Percentiles rank a stretch among this genome's conserved stretches.
Conservation (phyloP, 2,329 filamentous ascomycete genomes). For the Tolypocladium paradoxum region DNA sequence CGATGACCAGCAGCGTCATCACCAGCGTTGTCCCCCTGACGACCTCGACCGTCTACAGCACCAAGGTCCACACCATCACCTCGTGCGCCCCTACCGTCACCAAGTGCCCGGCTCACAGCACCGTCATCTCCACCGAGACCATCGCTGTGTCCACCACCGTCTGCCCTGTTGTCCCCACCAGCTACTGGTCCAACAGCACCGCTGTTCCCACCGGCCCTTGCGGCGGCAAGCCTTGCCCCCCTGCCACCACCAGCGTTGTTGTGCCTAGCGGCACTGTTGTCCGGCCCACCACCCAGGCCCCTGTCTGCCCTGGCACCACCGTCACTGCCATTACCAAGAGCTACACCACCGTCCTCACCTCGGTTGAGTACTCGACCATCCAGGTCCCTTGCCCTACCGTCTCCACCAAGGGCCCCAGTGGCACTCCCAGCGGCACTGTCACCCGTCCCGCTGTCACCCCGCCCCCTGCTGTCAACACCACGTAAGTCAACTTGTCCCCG, state of each 20-base stretch:
- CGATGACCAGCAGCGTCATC: slow-evolving; percentile 24
- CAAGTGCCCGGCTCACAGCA: slow-evolving; percentile 44
- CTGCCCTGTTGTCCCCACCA: slow-evolving; percentile 12
- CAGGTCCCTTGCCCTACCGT: slow-evolving; percentile 30
- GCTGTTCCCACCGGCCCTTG: slow-evolving; percentile 7
- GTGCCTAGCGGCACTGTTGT: slow-evolving; percentile 6
- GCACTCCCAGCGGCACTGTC: slow-evolving; percentile 15
- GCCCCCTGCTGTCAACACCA: slow-evolving; percentile 22
- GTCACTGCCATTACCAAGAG: slow-evolving; percentile 44
- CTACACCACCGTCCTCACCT: slow-evolving; percentile 44
- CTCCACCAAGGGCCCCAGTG: slow-evolving; percentile 9
- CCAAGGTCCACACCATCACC: slow-evolving; percentile 51
- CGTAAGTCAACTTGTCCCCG: slow-evolving; percentile 6
- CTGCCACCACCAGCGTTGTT: slow-evolving; percentile 5
- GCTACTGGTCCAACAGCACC: slow-evolving; percentile 10
- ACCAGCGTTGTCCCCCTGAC: slow-evolving; percentile 31
- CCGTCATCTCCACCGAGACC: slow-evolving; percentile 24
- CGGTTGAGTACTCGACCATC: slow-evolving; percentile 41
- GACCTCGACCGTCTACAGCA: slow-evolving; percentile 46
- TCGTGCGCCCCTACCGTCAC: slow-evolving; percentile 48
- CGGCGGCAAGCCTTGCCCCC: slow-evolving; percentile 3
- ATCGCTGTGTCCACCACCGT: slow-evolving; percentile 28
- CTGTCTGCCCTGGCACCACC: slow-evolving; percentile 24
- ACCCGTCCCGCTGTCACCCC: slow-evolving; percentile 31
- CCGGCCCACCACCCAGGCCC: slow-evolving; percentile 3